These are phyloP conservation scores for Yarrowia keelungensis DNA, from an alignment of 805 yeast species.

Conservation along the genomic window DNA sequence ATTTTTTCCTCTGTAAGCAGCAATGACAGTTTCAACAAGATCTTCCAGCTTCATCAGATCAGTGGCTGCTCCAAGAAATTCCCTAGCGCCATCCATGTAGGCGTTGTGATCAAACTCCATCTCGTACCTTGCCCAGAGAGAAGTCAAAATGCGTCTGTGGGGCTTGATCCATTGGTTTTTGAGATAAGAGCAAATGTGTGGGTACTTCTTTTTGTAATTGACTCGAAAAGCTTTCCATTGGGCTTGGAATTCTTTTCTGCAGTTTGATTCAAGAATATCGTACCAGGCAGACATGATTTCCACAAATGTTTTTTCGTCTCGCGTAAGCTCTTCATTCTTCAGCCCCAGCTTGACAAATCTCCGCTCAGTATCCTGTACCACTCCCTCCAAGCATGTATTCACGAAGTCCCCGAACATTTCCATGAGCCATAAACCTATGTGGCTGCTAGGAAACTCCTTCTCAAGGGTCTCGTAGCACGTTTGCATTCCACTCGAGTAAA, in stretches of 20 bases:
- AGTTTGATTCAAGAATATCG: not conserved
- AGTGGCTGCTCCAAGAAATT: not conserved
- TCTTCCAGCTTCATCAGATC: not conserved
- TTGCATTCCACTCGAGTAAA: not conserved
- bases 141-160: not conserved
- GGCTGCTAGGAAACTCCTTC: not conserved
- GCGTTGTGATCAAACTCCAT: not conserved
- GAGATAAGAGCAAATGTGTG: not conserved
- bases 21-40: not conserved
- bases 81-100: not conserved
- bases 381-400: not conserved
- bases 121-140: not conserved
- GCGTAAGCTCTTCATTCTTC: not conserved
- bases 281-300: not conserved
- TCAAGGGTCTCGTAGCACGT: conserved; percentile 12
- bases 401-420: conserved; percentile 1
- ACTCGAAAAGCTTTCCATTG: not conserved
- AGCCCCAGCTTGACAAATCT: not conserved
- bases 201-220: not conserved
- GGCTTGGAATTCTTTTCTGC: not conserved
- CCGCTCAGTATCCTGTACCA: not conserved
- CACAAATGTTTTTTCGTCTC: not conserved
- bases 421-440: not conserved
- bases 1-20: too few relatives aligned
- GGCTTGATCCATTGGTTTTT: conserved; percentile 12